These are phyloP conservation scores for Bocquillonia castaneifolia DNA, from an alignment of 441 rosid genomes.

Conservation along the genomic window DNA sequence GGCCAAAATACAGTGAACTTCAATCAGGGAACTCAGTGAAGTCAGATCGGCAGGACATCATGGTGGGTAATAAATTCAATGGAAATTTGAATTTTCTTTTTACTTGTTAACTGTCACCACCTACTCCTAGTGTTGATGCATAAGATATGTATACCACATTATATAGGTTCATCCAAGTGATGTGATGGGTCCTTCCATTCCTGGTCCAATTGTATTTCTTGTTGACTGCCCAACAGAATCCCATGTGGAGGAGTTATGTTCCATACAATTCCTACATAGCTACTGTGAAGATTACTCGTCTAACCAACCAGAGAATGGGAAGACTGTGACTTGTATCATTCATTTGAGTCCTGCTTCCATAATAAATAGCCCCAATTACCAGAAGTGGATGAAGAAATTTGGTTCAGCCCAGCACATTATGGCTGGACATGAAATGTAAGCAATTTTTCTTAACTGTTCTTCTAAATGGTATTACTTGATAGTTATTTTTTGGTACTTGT, in stretches of 20 bases:
- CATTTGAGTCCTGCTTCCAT: conserved; percentile 78
- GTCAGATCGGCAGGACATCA: conserved; percentile 59
- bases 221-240: conserved; percentile 88
- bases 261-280: conserved; percentile 40
- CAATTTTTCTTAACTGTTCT: conserved; percentile 17
- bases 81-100: conserved; percentile 5
- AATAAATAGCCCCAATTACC: conserved; percentile 49
- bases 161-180: conserved; percentile 80
- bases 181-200: conserved; percentile 88
- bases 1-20: conserved; percentile 72
- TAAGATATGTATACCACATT: conserved; percentile 3
- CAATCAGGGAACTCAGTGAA: conserved; percentile 76
- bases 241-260: conserved; percentile 49
- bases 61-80: conserved; percentile 39
- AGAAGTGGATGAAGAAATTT: conserved; percentile 73
- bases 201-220: conserved; percentile 81
- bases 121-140: conserved; percentile 9
- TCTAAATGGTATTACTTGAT: conserved; percentile 11
- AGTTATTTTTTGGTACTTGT: conserved; percentile 16
- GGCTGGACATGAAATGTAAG: conserved; percentile 83
- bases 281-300: conserved; percentile 41
- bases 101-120: conserved; percentile 12
- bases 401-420: conserved; percentile 69
- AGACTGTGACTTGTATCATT: conserved; percentile 65
- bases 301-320: conserved; percentile 28